A percentile compares a stretch with the other conserved stretches of the same genome.
phyloP scores from a whole-genome alignment of 2,329 filamentous ascomycete genomes.

The Exserohilum turcica region DNA sequence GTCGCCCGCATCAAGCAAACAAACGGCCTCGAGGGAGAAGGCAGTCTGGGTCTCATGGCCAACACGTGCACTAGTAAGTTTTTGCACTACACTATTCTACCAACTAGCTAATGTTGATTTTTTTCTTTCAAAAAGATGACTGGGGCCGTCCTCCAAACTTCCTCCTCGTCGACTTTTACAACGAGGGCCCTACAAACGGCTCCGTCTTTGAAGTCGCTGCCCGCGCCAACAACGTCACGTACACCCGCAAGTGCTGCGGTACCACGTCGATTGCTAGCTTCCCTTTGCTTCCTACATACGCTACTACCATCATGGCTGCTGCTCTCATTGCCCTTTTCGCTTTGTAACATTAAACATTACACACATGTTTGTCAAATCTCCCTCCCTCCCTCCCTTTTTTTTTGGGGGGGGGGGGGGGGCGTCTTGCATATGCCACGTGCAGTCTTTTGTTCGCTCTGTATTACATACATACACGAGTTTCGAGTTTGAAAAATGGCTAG shows the following conservation, averaged over 20 bases:
- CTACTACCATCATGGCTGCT: conserved; percentile 27
- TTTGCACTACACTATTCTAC: not conserved
- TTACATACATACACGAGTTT: no score
- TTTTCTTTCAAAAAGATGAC: conserved; percentile 20
- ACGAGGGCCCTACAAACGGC: conserved; percentile 42
- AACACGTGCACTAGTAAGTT: conserved; percentile 44
- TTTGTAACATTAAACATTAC: no score
- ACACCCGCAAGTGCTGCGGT: conserved; percentile 65
- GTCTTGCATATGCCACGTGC: no score
- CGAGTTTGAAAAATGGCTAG: no score
- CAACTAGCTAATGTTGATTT: not conserved
- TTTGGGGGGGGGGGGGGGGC: no score
- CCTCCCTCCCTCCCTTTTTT: no score
- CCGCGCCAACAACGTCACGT: conserved; percentile 72
- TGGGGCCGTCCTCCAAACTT: conserved; percentile 49
- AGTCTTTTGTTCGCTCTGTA: no score
- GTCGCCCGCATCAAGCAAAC: conserved; percentile 42
- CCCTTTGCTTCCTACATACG: conserved; percentile 19
- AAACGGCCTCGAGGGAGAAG: conserved; percentile 41
- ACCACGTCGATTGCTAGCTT: conserved; percentile 21
- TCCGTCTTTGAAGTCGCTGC: conserved; percentile 50
- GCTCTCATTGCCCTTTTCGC: conserved; percentile 24
- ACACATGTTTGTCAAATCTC: no score
- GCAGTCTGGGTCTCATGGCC: conserved; percentile 43
- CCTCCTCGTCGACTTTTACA: conserved; percentile 51